phyloP scores from a whole-genome alignment of 139 green algal genomes.

The Ettlia oleoabundans region DNA sequence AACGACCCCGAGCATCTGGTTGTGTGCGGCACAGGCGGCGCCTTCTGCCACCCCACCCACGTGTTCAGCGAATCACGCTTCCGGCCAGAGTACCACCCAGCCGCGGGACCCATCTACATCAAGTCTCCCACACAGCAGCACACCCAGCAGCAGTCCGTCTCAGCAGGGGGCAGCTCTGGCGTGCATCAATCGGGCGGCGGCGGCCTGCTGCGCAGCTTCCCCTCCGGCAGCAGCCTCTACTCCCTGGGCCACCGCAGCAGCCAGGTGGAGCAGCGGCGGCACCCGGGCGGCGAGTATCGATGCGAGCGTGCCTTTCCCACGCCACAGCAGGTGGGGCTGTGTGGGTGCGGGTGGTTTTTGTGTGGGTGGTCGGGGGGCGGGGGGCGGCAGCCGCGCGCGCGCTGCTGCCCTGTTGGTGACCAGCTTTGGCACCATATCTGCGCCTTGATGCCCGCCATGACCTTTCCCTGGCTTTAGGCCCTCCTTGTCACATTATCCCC shows the following conservation, averaged over 20 bases:
- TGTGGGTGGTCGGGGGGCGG: too few species aligned
- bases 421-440: too few species aligned
- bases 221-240: conserved; percentile 35
- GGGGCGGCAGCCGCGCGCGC: not conserved
- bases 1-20: conserved; percentile 88
- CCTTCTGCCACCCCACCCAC: conserved; percentile 91
- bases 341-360: too few species aligned
- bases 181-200: not conserved
- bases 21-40: conserved; percentile 78
- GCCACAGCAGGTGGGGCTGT: conserved; percentile 16
- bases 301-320: conserved; percentile 73
- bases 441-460: too few species aligned
- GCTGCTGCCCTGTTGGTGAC: too few species aligned
- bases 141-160: too few species aligned
- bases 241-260: not conserved
- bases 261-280: not conserved
- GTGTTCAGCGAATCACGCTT: conserved; percentile 78
- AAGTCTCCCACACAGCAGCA: not conserved
- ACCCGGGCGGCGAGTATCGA: conserved; percentile 66
- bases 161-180: not conserved
- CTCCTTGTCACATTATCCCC: too few species aligned
- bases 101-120: conserved; percentile 57
- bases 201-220: conserved; percentile 9
- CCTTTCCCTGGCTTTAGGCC: too few species aligned
- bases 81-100: conserved; percentile 54